Conservation (phyloP, 2,329 filamentous ascomycete species). For the Colletotrichum eleusines region DNA sequence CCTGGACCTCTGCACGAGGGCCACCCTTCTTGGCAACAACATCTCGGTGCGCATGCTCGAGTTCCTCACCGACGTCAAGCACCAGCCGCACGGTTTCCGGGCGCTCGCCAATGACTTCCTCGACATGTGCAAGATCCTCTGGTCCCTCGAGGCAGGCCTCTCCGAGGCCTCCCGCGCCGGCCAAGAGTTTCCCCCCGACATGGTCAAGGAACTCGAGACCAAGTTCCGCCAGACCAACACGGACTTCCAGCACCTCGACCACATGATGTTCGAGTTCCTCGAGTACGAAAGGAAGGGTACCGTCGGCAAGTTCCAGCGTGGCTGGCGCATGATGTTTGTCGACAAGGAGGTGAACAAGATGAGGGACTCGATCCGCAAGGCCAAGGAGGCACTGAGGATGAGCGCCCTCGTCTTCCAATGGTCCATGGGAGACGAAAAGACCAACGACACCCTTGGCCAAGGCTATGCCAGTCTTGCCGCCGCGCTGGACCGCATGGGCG, state of each 20-base stretch:
- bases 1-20: slow-evolving; percentile 67
- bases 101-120: slow-evolving; percentile 74
- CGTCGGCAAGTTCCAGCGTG: slow-evolving; percentile 70
- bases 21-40: slow-evolving; percentile 70
- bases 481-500: slow-evolving; percentile 67
- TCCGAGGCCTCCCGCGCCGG: slow-evolving; percentile 62
- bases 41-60: slow-evolving; percentile 75
- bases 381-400: slow-evolving; percentile 72
- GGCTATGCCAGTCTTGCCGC: slow-evolving; percentile 76
- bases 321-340: slow-evolving; percentile 73
- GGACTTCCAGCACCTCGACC: slow-evolving; percentile 73
- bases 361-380: slow-evolving; percentile 66
- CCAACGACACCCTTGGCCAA: slow-evolving; percentile 71
- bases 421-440: slow-evolving; percentile 69
- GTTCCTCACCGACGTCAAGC: slow-evolving; percentile 69
- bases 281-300: slow-evolving; percentile 72
- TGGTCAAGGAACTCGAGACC: slow-evolving; percentile 72
- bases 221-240: slow-evolving; percentile 71
- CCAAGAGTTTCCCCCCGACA: slow-evolving; percentile 69
- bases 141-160: slow-evolving; percentile 76
- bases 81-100: slow-evolving; percentile 67
- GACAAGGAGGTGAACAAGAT: slow-evolving; percentile 73
- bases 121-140: slow-evolving; percentile 74
- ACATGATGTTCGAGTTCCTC: slow-evolving; percentile 71
- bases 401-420: slow-evolving; percentile 75